Conservation (phyloP, 306 rosid species). For the Trifolium repens region DNA sequence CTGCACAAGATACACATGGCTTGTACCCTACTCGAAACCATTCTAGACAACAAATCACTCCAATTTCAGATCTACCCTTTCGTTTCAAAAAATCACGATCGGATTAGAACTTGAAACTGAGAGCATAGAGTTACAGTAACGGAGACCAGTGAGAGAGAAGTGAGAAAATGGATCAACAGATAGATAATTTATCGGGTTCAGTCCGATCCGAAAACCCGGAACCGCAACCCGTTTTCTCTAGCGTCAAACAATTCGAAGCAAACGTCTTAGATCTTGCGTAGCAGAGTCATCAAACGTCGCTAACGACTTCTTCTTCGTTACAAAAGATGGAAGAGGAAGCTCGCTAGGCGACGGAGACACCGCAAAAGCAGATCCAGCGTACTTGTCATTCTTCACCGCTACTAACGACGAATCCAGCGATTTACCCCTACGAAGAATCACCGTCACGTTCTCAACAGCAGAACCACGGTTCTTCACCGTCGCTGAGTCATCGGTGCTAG, state of each 20-base stretch:
- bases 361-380: constrained; percentile 91
- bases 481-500: constrained; percentile 57
- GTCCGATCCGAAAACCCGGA: constrained; percentile 6
- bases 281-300: constrained; percentile 68
- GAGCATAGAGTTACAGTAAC: constrained; percentile 17
- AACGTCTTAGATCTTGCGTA: constrained; percentile 80
- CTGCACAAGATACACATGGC: constrained; percentile 17
- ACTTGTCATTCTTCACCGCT: constrained; percentile 51
- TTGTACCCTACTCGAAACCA: constrained; percentile 7
- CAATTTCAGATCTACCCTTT: constrained; percentile 54
- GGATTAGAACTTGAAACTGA: constrained; percentile 44
- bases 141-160: background rate
- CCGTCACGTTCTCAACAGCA: constrained; percentile 64
- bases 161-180: background rate
- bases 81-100: constrained; percentile 77
- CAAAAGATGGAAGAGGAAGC: constrained; percentile 83
- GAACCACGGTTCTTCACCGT: constrained; percentile 37
- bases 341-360: constrained; percentile 87
- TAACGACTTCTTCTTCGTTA: constrained; percentile 49
- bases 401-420: constrained; percentile 63
- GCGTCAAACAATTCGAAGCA: constrained; percentile 69
- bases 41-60: constrained; percentile 23
- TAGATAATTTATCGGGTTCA: constrained; percentile 3
- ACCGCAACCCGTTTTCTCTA: background rate
- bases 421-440: constrained; percentile 75